phyloP scores from a whole-genome alignment of 2,329 filamentous ascomycete genomes.

The Macrophomina pseudophaseolina region DNA sequence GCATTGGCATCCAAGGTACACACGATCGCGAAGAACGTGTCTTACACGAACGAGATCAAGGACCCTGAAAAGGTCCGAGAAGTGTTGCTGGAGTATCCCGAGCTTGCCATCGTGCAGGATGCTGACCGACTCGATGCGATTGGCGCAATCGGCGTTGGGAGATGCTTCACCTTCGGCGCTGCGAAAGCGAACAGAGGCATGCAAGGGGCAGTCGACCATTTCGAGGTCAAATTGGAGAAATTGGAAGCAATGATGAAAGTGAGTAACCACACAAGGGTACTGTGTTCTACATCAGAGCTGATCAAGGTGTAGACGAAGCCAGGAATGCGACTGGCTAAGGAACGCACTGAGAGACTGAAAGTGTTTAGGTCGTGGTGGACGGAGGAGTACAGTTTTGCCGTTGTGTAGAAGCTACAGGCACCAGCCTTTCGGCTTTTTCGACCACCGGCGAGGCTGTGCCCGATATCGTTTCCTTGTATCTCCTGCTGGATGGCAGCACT shows the following conservation, averaged over 20 bases:
- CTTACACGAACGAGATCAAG: constrained; percentile 74
- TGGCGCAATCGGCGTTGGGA: constrained; percentile 81
- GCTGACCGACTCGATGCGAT: constrained; percentile 92
- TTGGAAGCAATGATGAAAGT: constrained; percentile 40
- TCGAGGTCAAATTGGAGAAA: constrained; percentile 42
- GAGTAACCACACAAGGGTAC: not conserved
- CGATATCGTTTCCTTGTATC: not conserved
- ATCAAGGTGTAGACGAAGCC: not conserved
- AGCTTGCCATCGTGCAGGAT: constrained; percentile 86
- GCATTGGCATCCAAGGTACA: constrained; percentile 71
- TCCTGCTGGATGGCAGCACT: not conserved
- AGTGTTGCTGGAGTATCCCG: constrained; percentile 70
- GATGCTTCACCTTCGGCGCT: constrained; percentile 78
- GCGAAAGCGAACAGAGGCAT: constrained; percentile 57
- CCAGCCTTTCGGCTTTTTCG: not conserved
- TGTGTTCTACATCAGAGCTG: not conserved
- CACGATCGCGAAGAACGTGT: constrained; percentile 74
- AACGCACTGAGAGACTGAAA: constrained; percentile 27
- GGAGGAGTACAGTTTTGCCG: constrained; percentile 22
- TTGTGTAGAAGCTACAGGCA: not conserved
- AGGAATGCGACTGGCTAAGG: constrained; percentile 8
- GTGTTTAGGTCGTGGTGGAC: constrained; percentile 28
- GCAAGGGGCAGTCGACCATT: constrained; percentile 41
- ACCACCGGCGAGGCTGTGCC: not conserved
- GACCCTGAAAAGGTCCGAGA: constrained; percentile 65